A percentile compares a stretch with the other conserved stretches of the same genome.
phyloP scores from a whole-genome alignment of 345 rosid genomes.

The Citrus medica region DNA sequence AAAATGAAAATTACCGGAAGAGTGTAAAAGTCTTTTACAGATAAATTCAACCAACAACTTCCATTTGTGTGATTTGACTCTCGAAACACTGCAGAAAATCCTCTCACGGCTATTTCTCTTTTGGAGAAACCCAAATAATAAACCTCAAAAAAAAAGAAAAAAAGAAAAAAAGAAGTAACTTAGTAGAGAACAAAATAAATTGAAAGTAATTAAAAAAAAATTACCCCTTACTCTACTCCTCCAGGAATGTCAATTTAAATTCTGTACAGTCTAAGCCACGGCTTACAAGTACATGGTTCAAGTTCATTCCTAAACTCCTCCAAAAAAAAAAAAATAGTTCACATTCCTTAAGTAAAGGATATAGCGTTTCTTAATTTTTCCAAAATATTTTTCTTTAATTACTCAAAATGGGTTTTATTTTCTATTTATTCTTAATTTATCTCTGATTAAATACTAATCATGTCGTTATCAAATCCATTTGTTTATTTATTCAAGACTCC shows the following conservation, averaged over 20 bases:
- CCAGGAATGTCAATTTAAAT: neutral
- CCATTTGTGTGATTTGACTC: neutral
- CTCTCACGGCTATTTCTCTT: neutral
- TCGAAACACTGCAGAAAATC: neutral
- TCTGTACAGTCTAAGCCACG: too few species aligned
- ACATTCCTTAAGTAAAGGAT: neutral
- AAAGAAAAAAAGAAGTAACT: too few species aligned
- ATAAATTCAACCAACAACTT: neutral
- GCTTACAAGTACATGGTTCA: too few species aligned
- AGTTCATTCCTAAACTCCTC: neutral
- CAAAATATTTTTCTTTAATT: neutral
- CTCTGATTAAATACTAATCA: neutral
- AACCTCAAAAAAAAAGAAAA: neutral
- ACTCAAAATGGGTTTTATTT: neutral
- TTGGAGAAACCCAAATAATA: neutral
- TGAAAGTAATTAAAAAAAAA: neutral
- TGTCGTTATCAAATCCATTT: slow-evolving; percentile 19
- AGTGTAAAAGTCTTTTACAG: too few species aligned
- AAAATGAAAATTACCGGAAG: too few species aligned
- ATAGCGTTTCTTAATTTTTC: neutral
- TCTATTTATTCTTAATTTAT: neutral
- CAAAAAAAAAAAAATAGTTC: too few species aligned
- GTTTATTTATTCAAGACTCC: slow-evolving; percentile 6
- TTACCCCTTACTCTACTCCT: neutral
- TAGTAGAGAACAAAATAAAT: neutral